These are phyloP conservation scores for Tolypocladium ovalisporum DNA, from an alignment of 2,329 filamentous ascomycete genomes.

Conservation along the genomic window DNA sequence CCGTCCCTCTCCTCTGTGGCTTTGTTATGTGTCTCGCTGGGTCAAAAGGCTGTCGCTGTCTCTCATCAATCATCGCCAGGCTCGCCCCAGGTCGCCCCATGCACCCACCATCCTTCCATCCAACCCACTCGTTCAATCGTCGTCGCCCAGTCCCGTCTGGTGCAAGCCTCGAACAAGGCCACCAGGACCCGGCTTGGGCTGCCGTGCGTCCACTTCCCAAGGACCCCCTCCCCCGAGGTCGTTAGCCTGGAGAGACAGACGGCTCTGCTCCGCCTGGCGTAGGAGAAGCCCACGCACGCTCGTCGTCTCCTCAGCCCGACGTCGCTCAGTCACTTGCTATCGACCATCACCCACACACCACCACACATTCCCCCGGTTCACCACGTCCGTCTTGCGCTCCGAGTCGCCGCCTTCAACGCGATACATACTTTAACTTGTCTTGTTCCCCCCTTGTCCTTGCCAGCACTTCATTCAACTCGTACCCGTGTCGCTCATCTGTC, in stretches of 20 bases:
- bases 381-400: background rate
- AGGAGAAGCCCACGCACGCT: background rate
- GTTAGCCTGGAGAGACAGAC: background rate
- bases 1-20: background rate
- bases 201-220: background rate
- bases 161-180: constrained; percentile 5
- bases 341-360: background rate
- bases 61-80: background rate
- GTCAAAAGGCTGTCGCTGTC: background rate
- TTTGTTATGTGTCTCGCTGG: background rate
- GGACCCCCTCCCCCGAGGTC: background rate
- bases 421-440: background rate
- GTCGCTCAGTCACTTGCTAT: background rate
- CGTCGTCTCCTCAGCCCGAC: background rate
- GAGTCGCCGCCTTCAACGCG: background rate
- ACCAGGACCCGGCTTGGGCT: constrained; percentile 1
- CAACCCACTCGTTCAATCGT: background rate
- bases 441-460: background rate
- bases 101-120: background rate
- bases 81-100: background rate
- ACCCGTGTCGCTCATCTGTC: background rate
- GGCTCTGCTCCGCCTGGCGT: background rate
- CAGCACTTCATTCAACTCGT: background rate
- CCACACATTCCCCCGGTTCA: background rate
- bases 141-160: constrained; percentile 5